A percentile compares a stretch with the other conserved stretches of the same genome.
Conservation (phyloP, 768 basidiomycete genomes). For the Russula earlei region DNA sequence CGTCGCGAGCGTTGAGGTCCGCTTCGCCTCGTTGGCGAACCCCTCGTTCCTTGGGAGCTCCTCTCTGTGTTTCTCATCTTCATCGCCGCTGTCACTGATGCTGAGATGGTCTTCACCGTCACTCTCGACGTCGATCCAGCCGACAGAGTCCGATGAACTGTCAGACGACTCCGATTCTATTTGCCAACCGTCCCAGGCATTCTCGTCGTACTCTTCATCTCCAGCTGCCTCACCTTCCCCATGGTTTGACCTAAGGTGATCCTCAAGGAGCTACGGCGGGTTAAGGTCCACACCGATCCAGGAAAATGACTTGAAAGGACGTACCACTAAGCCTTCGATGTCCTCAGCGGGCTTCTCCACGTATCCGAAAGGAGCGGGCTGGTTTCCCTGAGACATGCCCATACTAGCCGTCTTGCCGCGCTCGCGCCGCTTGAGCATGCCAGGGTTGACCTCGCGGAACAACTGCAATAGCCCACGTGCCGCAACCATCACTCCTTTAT, state of each 20-base stretch:
- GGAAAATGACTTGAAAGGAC: slow-evolving; percentile 23
- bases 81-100: slow-evolving; percentile 85
- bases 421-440: slow-evolving; percentile 81
- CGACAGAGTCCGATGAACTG: slow-evolving; percentile 47
- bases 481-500: slow-evolving; percentile 88
- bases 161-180: slow-evolving; percentile 60
- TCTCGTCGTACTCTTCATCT: slow-evolving; percentile 50
- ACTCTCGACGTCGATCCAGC: slow-evolving; percentile 74
- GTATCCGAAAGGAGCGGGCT: slow-evolving; percentile 79
- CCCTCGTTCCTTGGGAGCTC: slow-evolving; percentile 21
- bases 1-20: slow-evolving; percentile 62
- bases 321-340: slow-evolving; percentile 82
- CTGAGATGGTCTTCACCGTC: slow-evolving; percentile 59
- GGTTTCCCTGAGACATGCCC: slow-evolving; percentile 49
- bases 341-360: slow-evolving; percentile 62
- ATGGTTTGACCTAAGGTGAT: slow-evolving; percentile 65
- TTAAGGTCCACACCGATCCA: not conserved
- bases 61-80: slow-evolving; percentile 28
- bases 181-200: slow-evolving; percentile 86
- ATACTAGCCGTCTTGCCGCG: slow-evolving; percentile 88
- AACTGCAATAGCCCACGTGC: slow-evolving; percentile 80
- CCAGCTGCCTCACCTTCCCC: slow-evolving; percentile 47
- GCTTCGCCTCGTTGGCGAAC: slow-evolving; percentile 25
- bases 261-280: slow-evolving; percentile 64
- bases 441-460: slow-evolving; percentile 94